Percentiles rank a stretch among this genome's conserved stretches.
These are phyloP conservation scores for Boletus pseudo-olivaceus DNA, from an alignment of 768 basidiomycete species.

Conservation along the genomic window DNA sequence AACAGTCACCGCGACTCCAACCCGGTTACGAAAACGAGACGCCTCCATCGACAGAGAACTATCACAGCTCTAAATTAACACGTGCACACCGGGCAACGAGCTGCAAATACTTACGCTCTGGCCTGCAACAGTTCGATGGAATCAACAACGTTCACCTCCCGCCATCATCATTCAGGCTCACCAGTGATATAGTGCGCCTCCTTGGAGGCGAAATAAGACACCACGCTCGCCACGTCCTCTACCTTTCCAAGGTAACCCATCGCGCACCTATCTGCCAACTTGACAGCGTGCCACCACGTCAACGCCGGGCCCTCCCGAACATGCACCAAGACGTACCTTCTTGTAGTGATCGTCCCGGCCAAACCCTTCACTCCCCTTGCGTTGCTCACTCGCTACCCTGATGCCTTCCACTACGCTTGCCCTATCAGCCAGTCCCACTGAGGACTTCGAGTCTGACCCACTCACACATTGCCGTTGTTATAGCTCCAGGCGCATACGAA, in stretches of 20 bases:
- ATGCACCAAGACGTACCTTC: not conserved
- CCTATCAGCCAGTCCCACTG: not conserved
- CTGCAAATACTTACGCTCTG: constrained; percentile 1
- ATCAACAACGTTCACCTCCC: not conserved
- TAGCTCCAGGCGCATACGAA: constrained; percentile 30
- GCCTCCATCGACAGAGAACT: constrained; percentile 12
- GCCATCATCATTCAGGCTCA: not conserved
- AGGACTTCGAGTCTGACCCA: not conserved
- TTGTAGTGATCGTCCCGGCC: not conserved
- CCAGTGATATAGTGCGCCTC: not conserved
- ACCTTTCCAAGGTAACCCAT: constrained; percentile 12
- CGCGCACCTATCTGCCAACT: not conserved
- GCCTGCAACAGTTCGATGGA: not conserved
- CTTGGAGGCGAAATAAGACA: not conserved
- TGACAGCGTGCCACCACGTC: not conserved
- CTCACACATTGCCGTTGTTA: constrained; percentile 27
- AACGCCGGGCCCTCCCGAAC: not conserved
- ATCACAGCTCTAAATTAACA: not conserved
- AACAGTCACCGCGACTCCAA: not conserved
- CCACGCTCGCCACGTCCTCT: constrained; percentile 21
- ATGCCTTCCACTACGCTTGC: not conserved
- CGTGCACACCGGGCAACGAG: not conserved
- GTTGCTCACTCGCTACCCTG: not conserved
- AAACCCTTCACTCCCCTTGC: not conserved
- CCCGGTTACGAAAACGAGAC: constrained; percentile 11